A percentile compares a stretch with the other conserved stretches of the same genome.
Evolutionary conservation across 495 filamentous ascomycete species (phyloP).

Genomic region (Aspergillus bertholletiae): DNA sequence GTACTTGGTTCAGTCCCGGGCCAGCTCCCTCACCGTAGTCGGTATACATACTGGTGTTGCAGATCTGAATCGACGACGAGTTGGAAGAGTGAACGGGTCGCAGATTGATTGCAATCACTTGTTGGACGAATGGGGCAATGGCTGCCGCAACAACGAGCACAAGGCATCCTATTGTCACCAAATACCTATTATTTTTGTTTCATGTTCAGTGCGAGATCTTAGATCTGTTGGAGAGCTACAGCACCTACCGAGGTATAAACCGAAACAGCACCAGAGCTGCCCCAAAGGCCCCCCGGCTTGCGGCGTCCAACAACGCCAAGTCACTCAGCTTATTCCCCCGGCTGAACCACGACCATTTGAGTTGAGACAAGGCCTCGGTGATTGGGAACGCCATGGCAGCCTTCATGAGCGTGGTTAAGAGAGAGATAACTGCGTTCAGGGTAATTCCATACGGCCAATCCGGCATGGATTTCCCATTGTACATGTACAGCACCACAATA

Average conservation of each 20-base stretch:
- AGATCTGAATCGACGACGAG: slow-evolving; percentile 20
- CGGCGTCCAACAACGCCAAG: slow-evolving; percentile 40
- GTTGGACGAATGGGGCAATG: slow-evolving; percentile 44
- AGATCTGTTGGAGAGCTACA: neutral
- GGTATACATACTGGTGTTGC: slow-evolving; percentile 21
- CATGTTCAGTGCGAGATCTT: too few species aligned
- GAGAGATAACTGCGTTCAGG: slow-evolving; percentile 44
- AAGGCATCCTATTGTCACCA: slow-evolving; percentile 38
- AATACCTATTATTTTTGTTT: slow-evolving; percentile 20
- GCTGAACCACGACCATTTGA: slow-evolving; percentile 50
- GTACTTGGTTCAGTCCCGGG: slow-evolving; percentile 25
- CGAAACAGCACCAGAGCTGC: slow-evolving; percentile 28
- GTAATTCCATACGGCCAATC: slow-evolving; percentile 45
- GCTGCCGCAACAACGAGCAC: slow-evolving; percentile 36
- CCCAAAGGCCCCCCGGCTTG: slow-evolving; percentile 35
- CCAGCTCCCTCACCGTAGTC: slow-evolving; percentile 28
- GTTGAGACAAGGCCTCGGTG: slow-evolving; percentile 37
- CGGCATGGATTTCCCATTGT: slow-evolving; percentile 34
- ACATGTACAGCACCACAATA: slow-evolving; percentile 30
- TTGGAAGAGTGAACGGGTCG: slow-evolving; percentile 13
- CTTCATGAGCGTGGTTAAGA: slow-evolving; percentile 41
- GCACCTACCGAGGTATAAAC: slow-evolving; percentile 21
- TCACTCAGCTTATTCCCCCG: slow-evolving; percentile 37
- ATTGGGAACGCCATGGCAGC: slow-evolving; percentile 38
- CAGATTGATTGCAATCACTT: slow-evolving; percentile 32